Evolutionary conservation across 768 basidiomycete species (phyloP), one percentile per base, ranked within the genome.

Genomic region (Leccinellum luteum): DNA sequence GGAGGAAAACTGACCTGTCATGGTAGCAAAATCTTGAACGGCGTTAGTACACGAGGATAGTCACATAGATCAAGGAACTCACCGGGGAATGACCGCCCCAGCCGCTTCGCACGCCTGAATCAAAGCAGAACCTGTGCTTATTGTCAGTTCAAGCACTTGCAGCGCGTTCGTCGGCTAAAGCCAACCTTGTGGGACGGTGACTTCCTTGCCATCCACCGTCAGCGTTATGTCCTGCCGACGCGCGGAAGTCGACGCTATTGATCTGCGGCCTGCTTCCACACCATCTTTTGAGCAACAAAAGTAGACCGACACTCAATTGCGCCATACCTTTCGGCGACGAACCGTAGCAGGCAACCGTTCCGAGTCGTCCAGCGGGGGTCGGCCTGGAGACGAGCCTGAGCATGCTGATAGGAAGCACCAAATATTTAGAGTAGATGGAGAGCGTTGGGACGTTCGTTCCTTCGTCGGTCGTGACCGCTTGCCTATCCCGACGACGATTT

Each of bases 51-150:
- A 49, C 60, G 35, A 27, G 52, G 55, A 25, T 6, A 27, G 9
- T 44, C 17, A 32, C 25, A 57, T 25, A 51, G 10, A 54, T 28
- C 13, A 45, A 50, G 14, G 12, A 41, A 76, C 73, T 52, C 61
- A 91, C 90, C 91, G 81, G 51, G 91, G 92, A 73, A 93, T 86
- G 47, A 83, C 76, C 44, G 89, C 81, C 45, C 92, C 92, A 52
- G 92, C 90, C 60, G 90, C 90, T 71, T 94, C 93, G 73, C 94
- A 96, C 59, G 94, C 94, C 74, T 97, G 94, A 70, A 97, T 96
- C 68, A 96, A 79, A n/a, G 94, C 94, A 64, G 93, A 91, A 54
- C 92, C 92, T 93, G n/a, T n/a, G 57, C 45, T 30, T 58, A n/a
- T 32, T 45, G 51, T 66, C 61, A 59, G 56, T 38, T 25, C 38